A percentile compares a stretch with the other conserved stretches of the same genome.
Conservation (phyloP, 1,284 basidiomycete genomes). For the Ceratobasidium theobromae region DNA sequence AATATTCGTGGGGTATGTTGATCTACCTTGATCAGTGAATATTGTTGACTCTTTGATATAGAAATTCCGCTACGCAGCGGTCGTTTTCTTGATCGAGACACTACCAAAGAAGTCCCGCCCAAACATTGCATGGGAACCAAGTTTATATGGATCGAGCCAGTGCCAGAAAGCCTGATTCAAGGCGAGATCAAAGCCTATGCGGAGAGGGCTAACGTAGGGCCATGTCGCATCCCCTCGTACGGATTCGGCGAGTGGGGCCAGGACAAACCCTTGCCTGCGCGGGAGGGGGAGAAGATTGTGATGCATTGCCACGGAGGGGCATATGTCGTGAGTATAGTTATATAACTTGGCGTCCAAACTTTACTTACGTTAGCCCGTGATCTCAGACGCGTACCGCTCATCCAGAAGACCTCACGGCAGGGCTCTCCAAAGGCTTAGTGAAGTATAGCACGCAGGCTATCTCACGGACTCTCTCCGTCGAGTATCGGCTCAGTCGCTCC, state of each 20-base stretch:
- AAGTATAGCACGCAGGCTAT: slow-evolving; percentile 13
- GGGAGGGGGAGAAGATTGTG: slow-evolving; percentile 31
- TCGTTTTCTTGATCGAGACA: slow-evolving; percentile 15
- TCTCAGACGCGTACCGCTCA: slow-evolving; percentile 28
- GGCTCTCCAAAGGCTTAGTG: slow-evolving; percentile 11
- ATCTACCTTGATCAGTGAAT: slow-evolving; percentile 38
- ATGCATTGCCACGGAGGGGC: slow-evolving; percentile 33
- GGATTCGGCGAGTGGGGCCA: slow-evolving; percentile 44
- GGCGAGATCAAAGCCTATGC: slow-evolving; percentile 53
- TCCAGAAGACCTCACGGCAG: slow-evolving; percentile 24
- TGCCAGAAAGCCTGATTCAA: slow-evolving; percentile 49
- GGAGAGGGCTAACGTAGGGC: slow-evolving; percentile 46
- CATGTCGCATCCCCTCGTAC: slow-evolving; percentile 56
- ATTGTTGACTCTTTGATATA: slow-evolving; percentile 44
- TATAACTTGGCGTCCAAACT: too few species aligned
- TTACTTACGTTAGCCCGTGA: too few species aligned
- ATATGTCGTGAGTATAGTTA: slow-evolving; percentile 22
- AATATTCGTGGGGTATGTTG: slow-evolving; percentile 38
- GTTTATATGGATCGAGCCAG: slow-evolving; percentile 56
- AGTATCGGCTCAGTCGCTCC: slow-evolving; percentile 53
- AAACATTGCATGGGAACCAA: slow-evolving; percentile 47
- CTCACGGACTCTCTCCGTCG: slow-evolving; percentile 47
- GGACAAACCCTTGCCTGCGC: not conserved
- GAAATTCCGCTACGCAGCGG: slow-evolving; percentile 41
- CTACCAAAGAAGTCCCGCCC: slow-evolving; percentile 14